Conservation (phyloP, 2,329 filamentous ascomycete genomes). For the Aspergillus tanneri region DNA sequence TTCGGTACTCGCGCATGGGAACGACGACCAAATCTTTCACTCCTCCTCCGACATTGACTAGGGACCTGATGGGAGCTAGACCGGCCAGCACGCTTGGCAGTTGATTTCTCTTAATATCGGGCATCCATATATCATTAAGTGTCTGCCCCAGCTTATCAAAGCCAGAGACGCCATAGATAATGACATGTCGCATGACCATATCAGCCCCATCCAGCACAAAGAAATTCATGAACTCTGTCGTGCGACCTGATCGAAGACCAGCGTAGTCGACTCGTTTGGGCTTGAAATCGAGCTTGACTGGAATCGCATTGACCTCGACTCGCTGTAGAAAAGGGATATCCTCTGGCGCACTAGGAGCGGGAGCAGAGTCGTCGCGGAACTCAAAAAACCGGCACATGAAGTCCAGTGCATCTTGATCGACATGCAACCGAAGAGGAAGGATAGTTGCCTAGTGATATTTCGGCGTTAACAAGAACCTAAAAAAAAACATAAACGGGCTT, state of each 20-base stretch:
- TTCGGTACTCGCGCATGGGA: conserved; percentile 87
- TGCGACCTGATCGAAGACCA: conserved; percentile 85
- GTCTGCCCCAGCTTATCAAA: conserved; percentile 88
- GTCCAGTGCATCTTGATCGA: conserved; percentile 95
- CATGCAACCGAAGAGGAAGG: conserved; percentile 83
- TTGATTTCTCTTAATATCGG: conserved; percentile 85
- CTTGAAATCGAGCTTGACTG: conserved; percentile 91
- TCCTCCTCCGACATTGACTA: conserved; percentile 88
- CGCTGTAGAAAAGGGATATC: conserved; percentile 86
- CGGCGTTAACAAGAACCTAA: conserved; percentile 18
- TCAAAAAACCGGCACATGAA: conserved; percentile 98
- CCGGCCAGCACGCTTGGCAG: conserved; percentile 85
- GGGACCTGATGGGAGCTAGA: conserved; percentile 80
- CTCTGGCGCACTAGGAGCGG: conserved; percentile 57
- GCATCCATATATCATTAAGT: conserved; percentile 95
- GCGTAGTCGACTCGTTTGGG: conserved; percentile 97
- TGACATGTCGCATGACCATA: conserved; percentile 81
- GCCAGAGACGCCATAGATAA: conserved; percentile 86
- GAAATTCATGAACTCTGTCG: conserved; percentile 99
- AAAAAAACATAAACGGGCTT: conserved; percentile 1
- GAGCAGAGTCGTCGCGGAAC: conserved; percentile 75
- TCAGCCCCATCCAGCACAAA: conserved; percentile 85
- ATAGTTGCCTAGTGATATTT: conserved; percentile 61
- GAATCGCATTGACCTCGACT: conserved; percentile 79
- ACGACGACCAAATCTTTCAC: conserved; percentile 84